A percentile compares a stretch with the other conserved stretches of the same genome.
Evolutionary conservation across 78 protist species (phyloP).

Genomic region (Dictyostelium discoideum): DNA sequence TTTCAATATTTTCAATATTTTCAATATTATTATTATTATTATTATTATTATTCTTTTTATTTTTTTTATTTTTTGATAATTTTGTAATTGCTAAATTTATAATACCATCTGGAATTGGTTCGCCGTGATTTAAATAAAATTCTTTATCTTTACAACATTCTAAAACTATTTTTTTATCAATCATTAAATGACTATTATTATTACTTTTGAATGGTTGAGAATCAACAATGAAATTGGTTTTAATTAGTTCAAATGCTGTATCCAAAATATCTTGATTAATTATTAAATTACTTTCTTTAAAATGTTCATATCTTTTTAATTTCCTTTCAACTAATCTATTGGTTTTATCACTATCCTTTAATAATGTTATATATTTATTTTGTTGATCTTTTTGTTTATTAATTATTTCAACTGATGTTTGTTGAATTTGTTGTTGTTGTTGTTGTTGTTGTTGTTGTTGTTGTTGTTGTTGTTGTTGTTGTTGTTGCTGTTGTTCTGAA

Average conservation of each 20-base stretch:
- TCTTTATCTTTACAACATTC: neutral
- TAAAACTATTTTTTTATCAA: neutral
- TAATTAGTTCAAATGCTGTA: neutral
- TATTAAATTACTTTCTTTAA: neutral
- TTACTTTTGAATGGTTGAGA: neutral
- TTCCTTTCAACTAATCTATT: neutral
- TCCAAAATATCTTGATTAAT: neutral
- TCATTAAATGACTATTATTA: neutral
- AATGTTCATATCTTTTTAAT: neutral
- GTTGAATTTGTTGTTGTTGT: neutral
- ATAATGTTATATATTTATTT: neutral
- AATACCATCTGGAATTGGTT: constrained; percentile 4
- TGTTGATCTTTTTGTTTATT: neutral
- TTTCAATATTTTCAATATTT: neutral
- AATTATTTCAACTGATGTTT: neutral
- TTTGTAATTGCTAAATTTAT: neutral
- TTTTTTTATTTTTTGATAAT: neutral
- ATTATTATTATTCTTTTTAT: neutral
- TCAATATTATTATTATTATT: neutral
- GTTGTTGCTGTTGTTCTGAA: neutral
- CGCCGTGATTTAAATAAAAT: constrained; percentile 3
- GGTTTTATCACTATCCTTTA: constrained; percentile 1
- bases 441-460: neutral
- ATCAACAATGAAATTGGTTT: neutral
- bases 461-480: neutral